phyloP scores from a whole-genome alignment of 2,329 filamentous ascomycete species.

The Stagonosporopsis chrysanthemi region DNA sequence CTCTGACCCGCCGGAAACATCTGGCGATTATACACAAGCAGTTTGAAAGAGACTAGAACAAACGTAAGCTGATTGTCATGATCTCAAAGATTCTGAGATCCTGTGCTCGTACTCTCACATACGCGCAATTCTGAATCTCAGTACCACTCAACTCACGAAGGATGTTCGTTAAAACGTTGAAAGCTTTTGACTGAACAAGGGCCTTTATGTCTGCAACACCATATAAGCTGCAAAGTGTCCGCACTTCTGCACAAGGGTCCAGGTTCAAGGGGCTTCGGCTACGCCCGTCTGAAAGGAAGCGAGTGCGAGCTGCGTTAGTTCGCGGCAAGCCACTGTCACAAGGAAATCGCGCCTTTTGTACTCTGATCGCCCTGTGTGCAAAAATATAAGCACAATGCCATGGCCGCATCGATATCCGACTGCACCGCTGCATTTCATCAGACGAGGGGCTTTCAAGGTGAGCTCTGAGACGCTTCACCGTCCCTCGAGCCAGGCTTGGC shows the following conservation, averaged over 20 bases:
- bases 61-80: background rate
- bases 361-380: background rate
- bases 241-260: constrained; percentile 4
- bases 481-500: background rate
- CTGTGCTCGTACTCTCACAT: background rate
- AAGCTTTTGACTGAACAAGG: background rate
- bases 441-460: constrained; percentile 3
- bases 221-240: background rate
- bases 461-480: background rate
- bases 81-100: too few species aligned
- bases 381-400: constrained; percentile 12
- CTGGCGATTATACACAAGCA: background rate
- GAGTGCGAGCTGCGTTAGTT: constrained; percentile 12
- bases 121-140: background rate
- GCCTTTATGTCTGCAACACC: background rate
- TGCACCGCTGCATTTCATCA: background rate
- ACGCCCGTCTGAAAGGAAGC: constrained; percentile 7
- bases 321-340: constrained; percentile 15
- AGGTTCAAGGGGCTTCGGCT: constrained; percentile 17
- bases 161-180: background rate
- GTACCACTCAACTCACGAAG: background rate
- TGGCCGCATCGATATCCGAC: background rate
- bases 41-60: background rate
- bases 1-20: background rate
- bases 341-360: constrained; percentile 12